Base-by-base conservation (phyloP, 1,284 basidiomycete genomes). In the Ceratobasidium sp. region DNA sequence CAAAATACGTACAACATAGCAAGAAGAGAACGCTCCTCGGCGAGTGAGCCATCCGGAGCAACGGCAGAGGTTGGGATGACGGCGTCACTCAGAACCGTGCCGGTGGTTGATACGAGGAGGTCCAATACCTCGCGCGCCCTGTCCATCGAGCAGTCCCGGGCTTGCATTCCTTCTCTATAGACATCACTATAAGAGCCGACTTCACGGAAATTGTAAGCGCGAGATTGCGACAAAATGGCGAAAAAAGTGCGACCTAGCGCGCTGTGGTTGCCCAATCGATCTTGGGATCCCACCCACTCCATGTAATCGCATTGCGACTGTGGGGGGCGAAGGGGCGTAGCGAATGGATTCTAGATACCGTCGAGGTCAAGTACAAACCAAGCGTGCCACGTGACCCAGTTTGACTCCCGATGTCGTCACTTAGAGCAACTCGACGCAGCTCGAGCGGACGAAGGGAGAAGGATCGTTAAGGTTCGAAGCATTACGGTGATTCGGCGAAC, bases 91-190 rank as follows among this genome's bases (percentile, higher is more conserved):
- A 67, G 26, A n/a, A 69, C 72, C 12, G 73, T 23, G 51, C 80
- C 73, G 49, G 58, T 39, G 15, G 71, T 56, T 15, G 86, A 87
- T 23, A 87, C 85, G 53, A 89, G 84, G 44, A 91, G 80, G 80
- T 91, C 90, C 12, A 90, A 84, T 33, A 89, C 82, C 82, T 94
- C 93, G 0, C 85, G 83, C 1, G 93, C 88, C 0, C 88, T 86
- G 18, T 87, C 88, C 80, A 89, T 86, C 5, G 89, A 87, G 80
- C 90, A 91, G 82, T 94, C 91, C 92, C 92, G 94, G 40, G 93
- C 87, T 81, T 93, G 91, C 53, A 94, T 82, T 3, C 91, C 91
- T 5, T 86, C 84, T 9, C 85, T 82, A 58, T 93, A 93, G 49
- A 5, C 63, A n/a, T n/a, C 46, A 33, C 7, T 46, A 46, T 12